phyloP scores from a whole-genome alignment of 345 rosid species.

The Sonneratia caseolaris region DNA sequence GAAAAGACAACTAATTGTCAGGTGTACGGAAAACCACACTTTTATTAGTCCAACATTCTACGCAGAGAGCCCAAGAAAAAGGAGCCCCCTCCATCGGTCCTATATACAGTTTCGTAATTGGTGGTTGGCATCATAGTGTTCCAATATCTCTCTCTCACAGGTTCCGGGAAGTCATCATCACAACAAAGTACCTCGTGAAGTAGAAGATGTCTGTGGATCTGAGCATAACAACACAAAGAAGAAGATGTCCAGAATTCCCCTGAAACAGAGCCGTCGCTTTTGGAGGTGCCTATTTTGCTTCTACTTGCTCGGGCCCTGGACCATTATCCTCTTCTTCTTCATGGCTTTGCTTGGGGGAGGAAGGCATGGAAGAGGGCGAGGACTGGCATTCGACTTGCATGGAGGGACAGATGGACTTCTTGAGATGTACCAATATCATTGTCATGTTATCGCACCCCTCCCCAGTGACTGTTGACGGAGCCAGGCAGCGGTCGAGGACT shows the following conservation, averaged over 20 bases:
- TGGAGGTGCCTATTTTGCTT: background rate
- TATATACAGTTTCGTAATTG: background rate
- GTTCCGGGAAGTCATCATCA: background rate
- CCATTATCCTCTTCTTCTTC: background rate
- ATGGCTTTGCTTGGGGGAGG: background rate
- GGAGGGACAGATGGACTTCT: conserved; percentile 24
- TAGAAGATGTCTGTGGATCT: background rate
- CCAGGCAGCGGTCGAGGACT: conserved; percentile 77
- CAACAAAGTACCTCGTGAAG: too few relatives aligned
- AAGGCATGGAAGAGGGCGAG: background rate
- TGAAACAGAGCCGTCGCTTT: background rate
- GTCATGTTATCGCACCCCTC: conserved; percentile 99
- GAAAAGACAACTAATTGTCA: background rate
- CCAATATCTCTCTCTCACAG: conserved; percentile 4
- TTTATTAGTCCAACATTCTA: background rate
- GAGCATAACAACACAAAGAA: background rate
- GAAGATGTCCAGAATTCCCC: background rate
- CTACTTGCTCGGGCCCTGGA: background rate
- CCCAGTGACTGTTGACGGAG: conserved; percentile 62
- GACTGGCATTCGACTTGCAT: conserved; percentile 6
- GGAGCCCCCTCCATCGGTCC: background rate
- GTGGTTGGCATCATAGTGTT: conserved; percentile 3
- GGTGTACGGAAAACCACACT: background rate
- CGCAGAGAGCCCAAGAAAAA: background rate
- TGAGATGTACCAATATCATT: conserved; percentile 78